Evolutionary conservation across 805 yeast genomes (phyloP), one percentile per base, ranked within the genome.

Genomic region (Monosporozyma solicola): DNA sequence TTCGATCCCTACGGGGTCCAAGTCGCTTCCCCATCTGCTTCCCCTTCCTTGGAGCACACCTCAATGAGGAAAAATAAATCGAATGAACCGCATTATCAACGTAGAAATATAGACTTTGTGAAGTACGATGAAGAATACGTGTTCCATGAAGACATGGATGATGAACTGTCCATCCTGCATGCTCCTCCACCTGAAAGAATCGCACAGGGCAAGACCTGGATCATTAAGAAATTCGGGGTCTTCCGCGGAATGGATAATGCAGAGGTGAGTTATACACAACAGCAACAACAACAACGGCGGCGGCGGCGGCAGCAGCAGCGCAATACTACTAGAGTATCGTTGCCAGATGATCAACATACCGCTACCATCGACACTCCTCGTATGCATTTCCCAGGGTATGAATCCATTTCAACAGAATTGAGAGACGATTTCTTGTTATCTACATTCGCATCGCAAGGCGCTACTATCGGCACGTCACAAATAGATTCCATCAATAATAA

Each of bases 141-240:
- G 85, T 78, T 81, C n/a, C 88, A 89, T 64, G 89, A 85, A 37
- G 95, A 88, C 22, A 83, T 90, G 82, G 96, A 90, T 65, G 72
- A 73, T 45, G 88, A 86, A 59, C 68, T 88, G 24, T 58, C 62
- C 16, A 57, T 57, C 22, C 55, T 67, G n/a, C 84, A 85, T 55
- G 60, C 73, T 10, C 75, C 79, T 33, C 76, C 77, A 35, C 66
- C 73, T 20, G 68, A 73, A 3, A 61, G 69, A 32, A 71, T 77
- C 9, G 65, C 63, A 0, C 64, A 72, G 27, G 73, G 72, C 2
- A 72, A 74, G 43, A 83, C 88, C 0, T 74, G 78, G 69, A 61
- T 77, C 4, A 68, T 77, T 46, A 95, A 96, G 1, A 95, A 94
- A 13, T 90, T 88, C 72, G 95, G 95, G 0, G 94, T 87, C 0